Conservation (phyloP, 202 grass and related monocot genomes). For the Saccharum hybrid region DNA sequence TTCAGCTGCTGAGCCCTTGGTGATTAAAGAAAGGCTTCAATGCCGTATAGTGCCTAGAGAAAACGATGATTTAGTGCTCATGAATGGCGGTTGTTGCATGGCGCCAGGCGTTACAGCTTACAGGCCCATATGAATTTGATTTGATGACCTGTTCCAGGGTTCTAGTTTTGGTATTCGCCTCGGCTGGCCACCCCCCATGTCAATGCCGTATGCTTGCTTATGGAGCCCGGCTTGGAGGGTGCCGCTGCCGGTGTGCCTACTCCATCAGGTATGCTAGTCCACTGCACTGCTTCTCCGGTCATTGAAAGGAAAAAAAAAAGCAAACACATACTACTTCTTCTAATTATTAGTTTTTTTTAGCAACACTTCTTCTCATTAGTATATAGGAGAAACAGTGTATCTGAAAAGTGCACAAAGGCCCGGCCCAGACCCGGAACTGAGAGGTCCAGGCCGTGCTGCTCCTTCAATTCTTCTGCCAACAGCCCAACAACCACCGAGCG, state of each 20-base stretch:
- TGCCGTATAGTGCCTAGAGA: constrained; percentile 50
- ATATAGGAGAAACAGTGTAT: too few species aligned
- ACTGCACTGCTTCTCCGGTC: too few species aligned
- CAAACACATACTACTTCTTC: too few species aligned
- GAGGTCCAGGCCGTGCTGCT: neutral
- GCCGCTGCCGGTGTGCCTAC: neutral
- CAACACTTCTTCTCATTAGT: too few species aligned
- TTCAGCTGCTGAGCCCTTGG: constrained; percentile 29
- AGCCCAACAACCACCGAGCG: neutral
- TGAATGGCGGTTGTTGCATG: constrained; percentile 60
- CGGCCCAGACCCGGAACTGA: neutral
- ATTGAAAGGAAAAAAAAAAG: too few species aligned
- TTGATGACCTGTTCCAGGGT: constrained; percentile 36
- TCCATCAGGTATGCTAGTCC: too few species aligned
- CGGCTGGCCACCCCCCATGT: constrained; percentile 20
- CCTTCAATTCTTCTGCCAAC: neutral
- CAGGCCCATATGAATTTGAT: neutral
- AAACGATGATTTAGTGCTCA: constrained; percentile 42
- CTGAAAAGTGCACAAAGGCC: neutral
- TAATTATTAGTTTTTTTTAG: too few species aligned
- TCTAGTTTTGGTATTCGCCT: neutral
- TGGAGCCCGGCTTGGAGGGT: neutral
- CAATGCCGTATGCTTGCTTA: constrained; percentile 19
- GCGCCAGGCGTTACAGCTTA: constrained; percentile 10
- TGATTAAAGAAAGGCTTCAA: constrained; percentile 42